Conservation (phyloP, 371 early-diverging fungal genomes). For the Mucor indicus region DNA sequence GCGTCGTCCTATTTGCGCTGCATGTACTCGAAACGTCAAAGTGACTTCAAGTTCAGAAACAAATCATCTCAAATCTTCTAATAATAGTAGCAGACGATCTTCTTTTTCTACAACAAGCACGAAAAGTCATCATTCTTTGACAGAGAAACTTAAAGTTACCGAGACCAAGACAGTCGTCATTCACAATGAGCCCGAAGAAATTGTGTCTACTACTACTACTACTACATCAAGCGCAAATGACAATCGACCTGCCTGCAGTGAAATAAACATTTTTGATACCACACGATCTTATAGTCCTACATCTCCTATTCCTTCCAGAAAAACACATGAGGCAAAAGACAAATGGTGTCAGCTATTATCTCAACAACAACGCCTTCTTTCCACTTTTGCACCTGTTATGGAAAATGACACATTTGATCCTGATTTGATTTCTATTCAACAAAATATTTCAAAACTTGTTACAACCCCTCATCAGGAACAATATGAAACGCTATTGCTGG, state of each 20-base stretch:
- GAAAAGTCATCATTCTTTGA: no score
- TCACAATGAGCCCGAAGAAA: no score
- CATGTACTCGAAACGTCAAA: constrained; percentile 24
- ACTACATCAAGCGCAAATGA: no score
- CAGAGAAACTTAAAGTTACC: no score
- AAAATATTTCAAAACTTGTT: constrained; percentile 1
- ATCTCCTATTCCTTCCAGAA: constrained; percentile 11
- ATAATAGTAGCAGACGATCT: no score
- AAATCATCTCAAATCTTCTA: no score
- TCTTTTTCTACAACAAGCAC: no score
- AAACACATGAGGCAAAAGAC: neutral
- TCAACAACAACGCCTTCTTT: constrained; percentile 5
- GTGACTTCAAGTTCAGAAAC: no score
- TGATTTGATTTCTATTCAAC: neutral
- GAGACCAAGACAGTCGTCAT: no score
- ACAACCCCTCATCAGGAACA: neutral
- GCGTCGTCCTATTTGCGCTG: constrained; percentile 22
- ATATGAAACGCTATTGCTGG: constrained; percentile 8
- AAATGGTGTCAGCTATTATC: constrained; percentile 9
- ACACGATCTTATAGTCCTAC: constrained; percentile 10
- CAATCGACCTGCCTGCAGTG: no score
- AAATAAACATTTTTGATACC: no score
- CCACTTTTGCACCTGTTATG: neutral
- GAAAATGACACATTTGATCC: neutral
- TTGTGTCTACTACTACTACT: no score